Evolutionary conservation across 805 yeast genomes (phyloP), one percentile per base, ranked within the genome.

Genomic region (Clavispora vitiphila): DNA sequence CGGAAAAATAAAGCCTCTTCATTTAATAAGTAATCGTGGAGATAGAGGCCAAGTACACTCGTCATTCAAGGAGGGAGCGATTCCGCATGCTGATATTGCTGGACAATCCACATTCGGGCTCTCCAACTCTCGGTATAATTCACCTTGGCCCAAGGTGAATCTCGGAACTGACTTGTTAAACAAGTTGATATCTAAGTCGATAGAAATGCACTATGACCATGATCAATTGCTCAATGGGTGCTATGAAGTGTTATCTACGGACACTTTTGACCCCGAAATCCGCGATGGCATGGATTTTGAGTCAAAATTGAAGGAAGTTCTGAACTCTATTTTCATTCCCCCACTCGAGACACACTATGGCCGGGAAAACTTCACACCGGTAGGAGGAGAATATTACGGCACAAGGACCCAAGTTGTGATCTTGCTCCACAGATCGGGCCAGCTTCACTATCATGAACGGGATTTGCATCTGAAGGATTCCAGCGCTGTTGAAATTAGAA

Each of bases 321-420:
- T 71, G 34, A 64, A 74, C 23, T 76, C 86, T 3, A 78, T 89
- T 5, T 87, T 80, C 54, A 75, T 89, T 8, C 96, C 96, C 2
- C 87, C 88, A 0, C 54, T 85, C 31, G 57, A 60, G 9, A 38
- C 40, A 3, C 30, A 30, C 30, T n/a, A 14, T 8, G 20, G 49
- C 55, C 2, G 44, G 69, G 21, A 9, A 14, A 2, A 12, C 15
- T 5, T 10, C 8, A 16, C 20, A 6, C 31, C 31, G 10, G 11
- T 22, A 7, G 34, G 12, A 11, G 87, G 88, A 0, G 60, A 67
- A 18, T 80, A 69, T 53, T 90, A 88, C 56, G 96, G 96, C 0
- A 89, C 97, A 0, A 65, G 96, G 41, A 86, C 96, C 0, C 96
- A 89, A 58, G 87, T 95, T 0, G 75, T 88, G 2, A 70, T 88